These are phyloP conservation scores for Paramecium tetraurelia DNA, from an alignment of 73 alveolate species.

Conservation along the genomic window DNA sequence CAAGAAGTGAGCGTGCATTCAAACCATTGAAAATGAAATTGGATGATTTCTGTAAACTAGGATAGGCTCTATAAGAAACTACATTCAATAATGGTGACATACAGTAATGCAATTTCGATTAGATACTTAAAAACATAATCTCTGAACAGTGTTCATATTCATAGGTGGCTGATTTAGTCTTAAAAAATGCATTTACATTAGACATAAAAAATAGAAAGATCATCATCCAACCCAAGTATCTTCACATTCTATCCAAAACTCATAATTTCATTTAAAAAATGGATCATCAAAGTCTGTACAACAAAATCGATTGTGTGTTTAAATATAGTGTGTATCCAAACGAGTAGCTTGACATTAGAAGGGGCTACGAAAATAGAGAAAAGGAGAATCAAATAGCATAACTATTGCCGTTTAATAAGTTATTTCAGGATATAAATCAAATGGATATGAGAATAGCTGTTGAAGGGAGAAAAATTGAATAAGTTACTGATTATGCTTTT, in stretches of 20 bases:
- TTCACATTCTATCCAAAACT: constrained; percentile 10
- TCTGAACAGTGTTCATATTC: background rate
- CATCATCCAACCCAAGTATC: background rate
- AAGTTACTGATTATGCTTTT: background rate
- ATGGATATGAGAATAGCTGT: background rate
- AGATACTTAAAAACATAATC: background rate
- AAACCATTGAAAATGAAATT: background rate
- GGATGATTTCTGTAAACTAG: background rate
- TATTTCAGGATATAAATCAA: background rate
- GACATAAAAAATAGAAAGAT: background rate
- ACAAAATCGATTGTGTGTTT: constrained; percentile 8
- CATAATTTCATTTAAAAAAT: constrained; percentile 39
- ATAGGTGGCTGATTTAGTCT: background rate
- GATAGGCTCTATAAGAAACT: constrained; percentile 25
- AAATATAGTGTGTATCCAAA: constrained; percentile 25
- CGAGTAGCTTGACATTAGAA: background rate
- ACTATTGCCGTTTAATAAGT: background rate
- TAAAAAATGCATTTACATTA: constrained; percentile 24
- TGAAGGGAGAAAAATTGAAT: background rate
- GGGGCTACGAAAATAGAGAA: background rate
- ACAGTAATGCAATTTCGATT: background rate
- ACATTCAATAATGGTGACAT: background rate
- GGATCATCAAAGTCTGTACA: constrained; percentile 47
- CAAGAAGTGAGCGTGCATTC: background rate
- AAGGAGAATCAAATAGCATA: background rate